phyloP scores from a whole-genome alignment of 2,329 filamentous ascomycete genomes.

The Curvularia hawaiiensis region DNA sequence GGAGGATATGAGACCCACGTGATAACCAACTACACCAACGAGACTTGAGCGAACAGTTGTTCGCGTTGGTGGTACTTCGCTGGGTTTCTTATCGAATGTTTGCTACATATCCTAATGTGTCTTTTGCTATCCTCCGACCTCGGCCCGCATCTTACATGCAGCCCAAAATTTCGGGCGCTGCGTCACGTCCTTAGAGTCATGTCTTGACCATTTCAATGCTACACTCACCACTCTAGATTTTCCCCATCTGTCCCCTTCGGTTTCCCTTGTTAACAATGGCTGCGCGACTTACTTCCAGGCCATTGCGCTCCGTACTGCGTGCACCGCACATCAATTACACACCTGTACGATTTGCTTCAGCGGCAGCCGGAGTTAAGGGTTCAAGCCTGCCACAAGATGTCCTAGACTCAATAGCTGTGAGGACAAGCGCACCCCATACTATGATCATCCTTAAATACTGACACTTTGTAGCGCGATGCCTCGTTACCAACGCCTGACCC shows the following conservation, averaged over 20 bases:
- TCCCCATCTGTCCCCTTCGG: slow-evolving; percentile 9
- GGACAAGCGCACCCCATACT: background rate
- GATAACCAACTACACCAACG: slow-evolving; percentile 41
- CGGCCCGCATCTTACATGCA: slow-evolving; percentile 21
- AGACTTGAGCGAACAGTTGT: slow-evolving; percentile 17
- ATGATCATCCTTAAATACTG: slow-evolving; percentile 8
- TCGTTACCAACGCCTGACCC: slow-evolving; percentile 73
- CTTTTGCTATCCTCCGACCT: slow-evolving; percentile 20
- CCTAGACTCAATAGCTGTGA: slow-evolving; percentile 50
- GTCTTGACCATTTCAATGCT: slow-evolving; percentile 9
- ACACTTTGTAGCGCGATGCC: slow-evolving; percentile 36
- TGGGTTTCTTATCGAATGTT: background rate
- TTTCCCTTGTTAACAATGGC: slow-evolving; percentile 31
- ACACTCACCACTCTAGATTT: slow-evolving; percentile 12
- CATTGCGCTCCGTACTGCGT: slow-evolving; percentile 34
- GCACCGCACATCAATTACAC: slow-evolving; percentile 28
- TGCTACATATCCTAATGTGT: background rate
- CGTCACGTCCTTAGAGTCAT: slow-evolving; percentile 18
- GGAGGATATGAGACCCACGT: slow-evolving; percentile 37
- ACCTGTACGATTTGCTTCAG: slow-evolving; percentile 46
- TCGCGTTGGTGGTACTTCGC: slow-evolving; percentile 13
- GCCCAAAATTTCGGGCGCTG: slow-evolving; percentile 26
- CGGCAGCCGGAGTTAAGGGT: slow-evolving; percentile 43
- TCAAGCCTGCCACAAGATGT: slow-evolving; percentile 50
- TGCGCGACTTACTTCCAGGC: slow-evolving; percentile 37